Percentiles rank a stretch among this genome's conserved stretches.
Evolutionary conservation across 352 stramenopile species (phyloP).

Genomic region (Phytophthora fragariae): DNA sequence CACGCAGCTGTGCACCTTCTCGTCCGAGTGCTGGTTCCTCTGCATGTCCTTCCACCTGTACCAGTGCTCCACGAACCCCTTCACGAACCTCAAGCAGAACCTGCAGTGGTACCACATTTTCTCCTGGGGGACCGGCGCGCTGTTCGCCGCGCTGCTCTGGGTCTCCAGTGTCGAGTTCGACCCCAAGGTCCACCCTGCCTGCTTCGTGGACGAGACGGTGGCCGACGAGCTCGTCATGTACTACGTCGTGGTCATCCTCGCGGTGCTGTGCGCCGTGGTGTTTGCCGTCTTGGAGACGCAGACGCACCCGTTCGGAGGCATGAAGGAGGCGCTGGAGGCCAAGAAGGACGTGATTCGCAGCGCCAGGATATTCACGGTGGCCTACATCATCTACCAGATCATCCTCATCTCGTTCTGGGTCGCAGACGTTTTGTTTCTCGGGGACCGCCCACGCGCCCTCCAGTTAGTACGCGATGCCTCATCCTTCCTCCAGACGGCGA

Average conservation of each 20-base stretch:
- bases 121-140: conserved; percentile 65
- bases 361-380: conserved; percentile 80
- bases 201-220: conserved; percentile 81
- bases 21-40: conserved; percentile 90
- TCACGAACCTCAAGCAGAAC: conserved; percentile 84
- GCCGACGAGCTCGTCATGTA: conserved; percentile 73
- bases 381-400: conserved; percentile 86
- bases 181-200: conserved; percentile 53
- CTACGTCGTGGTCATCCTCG: conserved; percentile 80
- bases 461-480: conserved; percentile 62
- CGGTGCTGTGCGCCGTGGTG: conserved; percentile 64
- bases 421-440: conserved; percentile 61
- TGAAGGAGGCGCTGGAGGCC: conserved; percentile 78
- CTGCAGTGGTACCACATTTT: conserved; percentile 79
- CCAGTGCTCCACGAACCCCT: conserved; percentile 88
- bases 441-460: conserved; percentile 37
- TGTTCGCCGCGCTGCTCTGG: conserved; percentile 70
- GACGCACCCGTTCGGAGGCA: conserved; percentile 75
- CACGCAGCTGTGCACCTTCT: conserved; percentile 81
- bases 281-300: conserved; percentile 79
- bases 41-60: conserved; percentile 89
- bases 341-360: conserved; percentile 87
- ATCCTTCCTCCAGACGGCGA: conserved; percentile 77
- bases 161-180: conserved; percentile 62
- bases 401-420: conserved; percentile 86